Percentiles rank a stretch among this genome's conserved stretches.
Evolutionary conservation across 2,329 filamentous ascomycete species (phyloP).

Genomic region (Didymella glomerata): DNA sequence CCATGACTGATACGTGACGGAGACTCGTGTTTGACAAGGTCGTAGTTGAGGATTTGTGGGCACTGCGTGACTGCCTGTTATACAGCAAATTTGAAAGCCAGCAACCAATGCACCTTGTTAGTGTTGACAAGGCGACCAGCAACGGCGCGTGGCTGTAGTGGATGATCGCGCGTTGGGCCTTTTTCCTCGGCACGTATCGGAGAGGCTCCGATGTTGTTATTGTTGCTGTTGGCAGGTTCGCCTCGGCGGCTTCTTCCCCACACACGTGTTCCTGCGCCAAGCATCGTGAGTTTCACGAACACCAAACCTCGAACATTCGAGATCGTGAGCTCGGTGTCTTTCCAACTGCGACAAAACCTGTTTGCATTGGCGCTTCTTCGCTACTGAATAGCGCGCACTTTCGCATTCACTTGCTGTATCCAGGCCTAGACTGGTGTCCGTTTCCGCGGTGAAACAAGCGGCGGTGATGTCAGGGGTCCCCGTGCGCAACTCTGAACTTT

Average conservation of each 20-base stretch:
- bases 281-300: conserved; percentile 13
- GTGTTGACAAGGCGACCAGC: background rate
- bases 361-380: background rate
- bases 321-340: background rate
- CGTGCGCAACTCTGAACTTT: conserved; percentile 34
- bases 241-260: conserved; percentile 9
- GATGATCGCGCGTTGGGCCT: background rate
- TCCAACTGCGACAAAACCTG: conserved; percentile 3
- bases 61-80: background rate
- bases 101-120: background rate
- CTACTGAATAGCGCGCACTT: background rate
- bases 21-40: background rate
- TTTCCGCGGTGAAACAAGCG: conserved; percentile 21
- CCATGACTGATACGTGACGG: background rate
- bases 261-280: conserved; percentile 19
- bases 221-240: background rate
- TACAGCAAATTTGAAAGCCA: background rate
- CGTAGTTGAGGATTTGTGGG: background rate
- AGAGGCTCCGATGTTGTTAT: conserved; percentile 8
- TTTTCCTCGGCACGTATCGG: background rate
- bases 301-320: background rate
- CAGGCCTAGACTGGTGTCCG: conserved; percentile 14
- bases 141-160: background rate
- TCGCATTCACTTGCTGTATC: conserved; percentile 1
- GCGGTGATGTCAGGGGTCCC: conserved; percentile 40